These are phyloP conservation scores for Epichloe aotearoae DNA, from an alignment of 2,329 filamentous ascomycete species.

Conservation along the genomic window DNA sequence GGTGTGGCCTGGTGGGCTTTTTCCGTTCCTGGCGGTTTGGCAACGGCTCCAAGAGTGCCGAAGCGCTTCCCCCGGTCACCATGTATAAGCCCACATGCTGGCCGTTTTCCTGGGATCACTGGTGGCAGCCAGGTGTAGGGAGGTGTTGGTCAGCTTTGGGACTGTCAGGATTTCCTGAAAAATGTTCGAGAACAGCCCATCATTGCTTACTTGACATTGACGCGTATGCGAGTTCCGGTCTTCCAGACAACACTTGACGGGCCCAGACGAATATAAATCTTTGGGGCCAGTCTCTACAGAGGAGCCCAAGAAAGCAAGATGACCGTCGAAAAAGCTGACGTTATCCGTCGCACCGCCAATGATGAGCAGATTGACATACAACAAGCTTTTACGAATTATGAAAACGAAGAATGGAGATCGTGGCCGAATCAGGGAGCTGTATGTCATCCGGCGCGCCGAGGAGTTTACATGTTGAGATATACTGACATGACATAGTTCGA, in stretches of 20 bases:
- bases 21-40: background rate
- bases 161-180: background rate
- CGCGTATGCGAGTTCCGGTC: background rate
- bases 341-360: constrained; percentile 14
- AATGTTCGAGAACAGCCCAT: background rate
- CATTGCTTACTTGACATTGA: background rate
- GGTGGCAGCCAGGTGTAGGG: background rate
- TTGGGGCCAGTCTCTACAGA: background rate
- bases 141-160: background rate
- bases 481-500: constrained; percentile 43
- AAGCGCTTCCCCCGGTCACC: background rate
- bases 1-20: background rate
- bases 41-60: background rate
- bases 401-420: constrained; percentile 22
- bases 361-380: constrained; percentile 15
- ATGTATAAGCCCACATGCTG: background rate
- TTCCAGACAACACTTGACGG: background rate
- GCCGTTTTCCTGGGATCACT: background rate
- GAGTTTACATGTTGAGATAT: background rate
- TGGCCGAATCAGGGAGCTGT: constrained; percentile 38
- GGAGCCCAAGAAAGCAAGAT: background rate
- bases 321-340: constrained; percentile 13
- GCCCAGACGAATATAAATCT: background rate
- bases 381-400: constrained; percentile 14
- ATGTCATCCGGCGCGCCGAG: constrained; percentile 7